Evolutionary conservation across 2,329 filamentous ascomycete species (phyloP).

Genomic region (Blastomyces silverae): DNA sequence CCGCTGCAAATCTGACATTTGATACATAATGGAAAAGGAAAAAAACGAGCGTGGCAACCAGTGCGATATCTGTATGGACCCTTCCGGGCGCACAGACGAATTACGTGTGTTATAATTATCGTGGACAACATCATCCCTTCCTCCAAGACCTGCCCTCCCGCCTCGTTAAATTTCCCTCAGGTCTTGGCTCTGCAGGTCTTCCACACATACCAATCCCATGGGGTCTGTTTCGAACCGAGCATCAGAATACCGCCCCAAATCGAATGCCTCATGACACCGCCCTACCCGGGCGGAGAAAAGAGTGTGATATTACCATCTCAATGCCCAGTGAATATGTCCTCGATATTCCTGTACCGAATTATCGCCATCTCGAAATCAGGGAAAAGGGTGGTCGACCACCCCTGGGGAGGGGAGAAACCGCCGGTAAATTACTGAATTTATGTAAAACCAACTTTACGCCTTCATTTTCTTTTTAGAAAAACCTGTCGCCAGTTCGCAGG

Average conservation of each 20-base stretch:
- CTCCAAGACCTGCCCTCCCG: constrained; percentile 6
- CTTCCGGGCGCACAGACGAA: not conserved
- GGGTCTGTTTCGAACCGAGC: not conserved
- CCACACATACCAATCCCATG: not conserved
- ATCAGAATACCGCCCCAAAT: not conserved
- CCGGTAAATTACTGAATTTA: not conserved
- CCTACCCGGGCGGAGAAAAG: not conserved
- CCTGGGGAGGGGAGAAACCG: not conserved
- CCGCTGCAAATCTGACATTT: not conserved
- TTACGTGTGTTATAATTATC: not conserved
- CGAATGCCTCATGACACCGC: not conserved
- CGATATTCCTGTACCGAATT: not conserved
- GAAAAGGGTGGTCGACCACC: not conserved
- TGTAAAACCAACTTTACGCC: not conserved
- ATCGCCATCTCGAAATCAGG: not conserved
- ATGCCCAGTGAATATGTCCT: not conserved
- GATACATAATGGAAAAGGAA: not conserved
- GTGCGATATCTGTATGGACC: not conserved
- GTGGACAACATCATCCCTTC: not conserved
- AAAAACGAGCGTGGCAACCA: not conserved
- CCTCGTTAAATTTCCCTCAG: constrained; percentile 2
- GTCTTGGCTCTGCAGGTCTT: not conserved
- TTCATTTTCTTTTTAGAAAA: not conserved
- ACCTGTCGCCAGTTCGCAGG: not conserved
- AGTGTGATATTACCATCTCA: not conserved